phyloP scores from a whole-genome alignment of 2,329 filamentous ascomycete genomes.

The Alternaria incomplexa region DNA sequence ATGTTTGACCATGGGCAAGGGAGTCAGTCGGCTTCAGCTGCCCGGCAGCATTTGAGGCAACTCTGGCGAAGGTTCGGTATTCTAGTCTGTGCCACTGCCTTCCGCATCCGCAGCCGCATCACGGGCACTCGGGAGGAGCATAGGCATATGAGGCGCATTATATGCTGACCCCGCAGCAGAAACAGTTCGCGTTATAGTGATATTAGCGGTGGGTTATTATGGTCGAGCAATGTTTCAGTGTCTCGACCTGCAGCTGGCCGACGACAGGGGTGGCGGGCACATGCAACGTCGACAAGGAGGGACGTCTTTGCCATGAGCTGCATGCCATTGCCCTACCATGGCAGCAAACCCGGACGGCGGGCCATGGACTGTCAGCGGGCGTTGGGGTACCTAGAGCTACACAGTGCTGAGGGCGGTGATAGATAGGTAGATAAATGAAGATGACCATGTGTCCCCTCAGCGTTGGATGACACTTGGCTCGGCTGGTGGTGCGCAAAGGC shows the following conservation, averaged over 20 bases:
- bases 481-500: slow-evolving; percentile 3
- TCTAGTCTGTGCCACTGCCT: not conserved
- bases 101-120: not conserved
- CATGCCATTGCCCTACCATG: slow-evolving; percentile 2
- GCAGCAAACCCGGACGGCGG: slow-evolving; percentile 3
- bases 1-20: not conserved
- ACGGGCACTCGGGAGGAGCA: not conserved
- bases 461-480: slow-evolving; percentile 5
- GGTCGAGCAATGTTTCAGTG: slow-evolving; percentile 22
- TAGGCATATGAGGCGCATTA: not conserved
- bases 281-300: not conserved
- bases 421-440: not conserved
- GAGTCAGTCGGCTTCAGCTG: not conserved
- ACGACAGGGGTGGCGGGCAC: slow-evolving; percentile 3
- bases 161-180: slow-evolving; percentile 10
- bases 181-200: slow-evolving; percentile 18
- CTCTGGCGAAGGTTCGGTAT: not conserved
- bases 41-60: not conserved
- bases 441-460: not conserved
- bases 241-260: slow-evolving; percentile 6
- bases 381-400: not conserved
- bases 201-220: slow-evolving; percentile 8
- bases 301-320: slow-evolving; percentile 1
- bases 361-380: not conserved
- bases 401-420: not conserved